Conservation (phyloP, 495 filamentous ascomycete genomes). For the Trichoderma virens region DNA sequence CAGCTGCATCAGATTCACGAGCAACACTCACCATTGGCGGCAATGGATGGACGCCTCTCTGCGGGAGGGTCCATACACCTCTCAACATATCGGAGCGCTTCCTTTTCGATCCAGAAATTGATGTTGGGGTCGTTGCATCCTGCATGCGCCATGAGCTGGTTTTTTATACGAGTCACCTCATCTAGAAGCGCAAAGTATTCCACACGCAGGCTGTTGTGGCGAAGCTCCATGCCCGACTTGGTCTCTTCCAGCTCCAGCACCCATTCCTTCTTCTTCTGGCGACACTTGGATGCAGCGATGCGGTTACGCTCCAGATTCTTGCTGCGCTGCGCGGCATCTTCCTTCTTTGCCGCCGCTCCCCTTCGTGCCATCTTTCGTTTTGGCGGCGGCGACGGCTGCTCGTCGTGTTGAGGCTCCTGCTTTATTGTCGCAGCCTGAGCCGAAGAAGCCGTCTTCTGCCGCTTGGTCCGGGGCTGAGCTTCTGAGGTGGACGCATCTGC, state of each 20-base stretch:
- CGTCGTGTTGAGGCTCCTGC: neutral
- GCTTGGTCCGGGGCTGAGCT: neutral
- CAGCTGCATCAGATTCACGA: neutral
- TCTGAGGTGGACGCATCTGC: neutral
- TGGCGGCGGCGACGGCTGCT: neutral
- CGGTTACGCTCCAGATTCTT: slow-evolving; percentile 73
- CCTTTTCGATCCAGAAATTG: slow-evolving; percentile 37
- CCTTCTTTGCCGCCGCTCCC: slow-evolving; percentile 10
- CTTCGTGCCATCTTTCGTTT: neutral
- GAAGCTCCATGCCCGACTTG: slow-evolving; percentile 30
- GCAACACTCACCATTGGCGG: neutral
- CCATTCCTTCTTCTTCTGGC: slow-evolving; percentile 78
- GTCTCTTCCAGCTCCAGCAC: slow-evolving; percentile 51
- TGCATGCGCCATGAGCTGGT: slow-evolving; percentile 51
- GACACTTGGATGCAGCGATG: slow-evolving; percentile 77
- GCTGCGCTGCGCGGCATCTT: slow-evolving; percentile 26
- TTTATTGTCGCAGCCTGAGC: neutral
- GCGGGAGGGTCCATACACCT: neutral
- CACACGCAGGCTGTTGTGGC: slow-evolving; percentile 28
- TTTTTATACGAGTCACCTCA: slow-evolving; percentile 48
- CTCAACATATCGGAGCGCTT: slow-evolving; percentile 20
- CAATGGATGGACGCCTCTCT: neutral
- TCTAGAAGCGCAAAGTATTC: slow-evolving; percentile 32
- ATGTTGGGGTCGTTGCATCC: slow-evolving; percentile 49
- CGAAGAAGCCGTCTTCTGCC: neutral